Percentiles rank a stretch among this genome's conserved stretches.
Evolutionary conservation across 441 rosid species (phyloP).

Genomic region (Isatis lusitanica): DNA sequence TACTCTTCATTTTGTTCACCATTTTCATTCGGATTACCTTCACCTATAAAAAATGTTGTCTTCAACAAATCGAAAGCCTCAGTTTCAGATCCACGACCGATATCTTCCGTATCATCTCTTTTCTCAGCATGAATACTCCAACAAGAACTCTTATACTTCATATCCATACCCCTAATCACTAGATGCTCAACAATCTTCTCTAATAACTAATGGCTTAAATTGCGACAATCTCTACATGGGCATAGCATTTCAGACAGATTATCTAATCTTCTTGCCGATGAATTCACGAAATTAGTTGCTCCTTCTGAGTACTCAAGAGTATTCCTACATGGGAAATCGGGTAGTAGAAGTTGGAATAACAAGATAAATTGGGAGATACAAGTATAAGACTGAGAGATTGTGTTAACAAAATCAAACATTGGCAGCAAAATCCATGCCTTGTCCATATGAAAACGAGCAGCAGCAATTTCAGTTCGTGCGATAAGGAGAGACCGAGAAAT

Average conservation of each 20-base stretch:
- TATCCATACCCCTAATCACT: neutral
- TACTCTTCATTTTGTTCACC: neutral
- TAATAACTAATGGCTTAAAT: neutral
- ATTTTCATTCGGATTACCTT: neutral
- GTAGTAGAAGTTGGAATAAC: neutral
- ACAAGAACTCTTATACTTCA: neutral
- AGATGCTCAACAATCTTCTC: neutral
- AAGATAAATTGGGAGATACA: too few relatives aligned
- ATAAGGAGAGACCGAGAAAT: too few relatives aligned
- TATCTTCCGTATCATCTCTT: neutral
- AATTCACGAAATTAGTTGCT: neutral
- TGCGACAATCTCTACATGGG: neutral
- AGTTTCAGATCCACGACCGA: neutral
- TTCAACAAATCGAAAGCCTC: neutral
- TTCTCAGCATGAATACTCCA: conserved; percentile 2
- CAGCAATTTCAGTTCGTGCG: too few relatives aligned
- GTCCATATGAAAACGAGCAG: too few relatives aligned
- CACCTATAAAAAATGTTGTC: neutral
- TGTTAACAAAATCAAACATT: too few relatives aligned
- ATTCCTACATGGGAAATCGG: neutral
- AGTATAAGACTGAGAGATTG: too few relatives aligned
- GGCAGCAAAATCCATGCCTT: too few relatives aligned
- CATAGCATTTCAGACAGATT: neutral
- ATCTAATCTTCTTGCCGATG: neutral
- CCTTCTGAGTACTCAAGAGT: neutral